Conservation (phyloP, 129 eudicot species). For the Pseudognaphalium luteoalbum region DNA sequence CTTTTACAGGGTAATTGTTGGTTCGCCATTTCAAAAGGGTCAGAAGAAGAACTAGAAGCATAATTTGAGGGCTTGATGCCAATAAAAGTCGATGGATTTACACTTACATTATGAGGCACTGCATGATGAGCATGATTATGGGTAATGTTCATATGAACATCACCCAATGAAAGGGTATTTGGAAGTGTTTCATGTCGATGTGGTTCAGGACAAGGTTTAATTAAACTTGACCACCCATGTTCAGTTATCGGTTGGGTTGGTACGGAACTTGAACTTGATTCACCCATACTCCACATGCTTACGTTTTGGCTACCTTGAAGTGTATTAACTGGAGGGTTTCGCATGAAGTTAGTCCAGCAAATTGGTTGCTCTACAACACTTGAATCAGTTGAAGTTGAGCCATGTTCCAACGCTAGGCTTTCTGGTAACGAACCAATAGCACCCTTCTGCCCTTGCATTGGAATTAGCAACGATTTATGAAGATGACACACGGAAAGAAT, state of each 20-base stretch:
- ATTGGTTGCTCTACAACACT: constrained; percentile 52
- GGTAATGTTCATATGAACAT: constrained; percentile 40
- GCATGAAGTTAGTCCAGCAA: constrained; percentile 51
- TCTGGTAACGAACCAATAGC: constrained; percentile 66
- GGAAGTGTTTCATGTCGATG: constrained; percentile 40
- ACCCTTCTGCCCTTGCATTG: constrained; percentile 89
- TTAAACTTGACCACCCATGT: constrained; percentile 49
- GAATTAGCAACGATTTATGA: constrained; percentile 22
- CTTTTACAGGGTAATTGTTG: constrained; percentile 66
- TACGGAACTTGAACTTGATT: constrained; percentile 55
- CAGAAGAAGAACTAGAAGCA: constrained; percentile 46
- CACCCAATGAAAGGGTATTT: constrained; percentile 44
- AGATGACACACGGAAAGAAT: constrained; percentile 6
- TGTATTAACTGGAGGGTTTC: constrained; percentile 40
- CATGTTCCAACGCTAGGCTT: constrained; percentile 54
- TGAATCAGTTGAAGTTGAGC: constrained; percentile 55
- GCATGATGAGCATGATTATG: constrained; percentile 32
- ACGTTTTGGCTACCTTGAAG: constrained; percentile 41
- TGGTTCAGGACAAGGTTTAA: constrained; percentile 36
- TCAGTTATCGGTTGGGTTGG: constrained; percentile 37
- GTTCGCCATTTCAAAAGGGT: constrained; percentile 49
- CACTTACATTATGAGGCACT: constrained; percentile 43
- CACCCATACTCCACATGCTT: constrained; percentile 62
- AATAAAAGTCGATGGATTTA: constrained; percentile 43
- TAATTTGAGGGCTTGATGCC: constrained; percentile 33